A percentile compares a stretch with the other conserved stretches of the same genome.
These are phyloP conservation scores for Echium plantagineum DNA, from an alignment of 257 asterid genomes.

Conservation along the genomic window DNA sequence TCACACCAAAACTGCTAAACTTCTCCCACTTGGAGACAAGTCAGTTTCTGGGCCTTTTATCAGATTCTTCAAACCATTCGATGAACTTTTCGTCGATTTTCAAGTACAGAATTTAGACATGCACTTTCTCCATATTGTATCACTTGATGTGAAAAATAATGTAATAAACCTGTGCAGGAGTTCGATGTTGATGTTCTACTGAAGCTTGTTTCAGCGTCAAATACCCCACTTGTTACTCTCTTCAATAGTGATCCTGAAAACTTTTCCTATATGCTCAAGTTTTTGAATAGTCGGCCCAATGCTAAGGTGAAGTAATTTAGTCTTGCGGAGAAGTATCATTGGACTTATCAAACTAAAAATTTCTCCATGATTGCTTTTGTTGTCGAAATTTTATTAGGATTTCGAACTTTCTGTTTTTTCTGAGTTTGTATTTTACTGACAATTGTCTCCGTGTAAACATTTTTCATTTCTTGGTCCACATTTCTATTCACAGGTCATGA, in stretches of 20 bases:
- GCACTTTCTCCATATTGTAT: too few species aligned
- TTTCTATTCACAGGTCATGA: background rate
- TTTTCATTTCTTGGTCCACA: background rate
- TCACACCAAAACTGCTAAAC: constrained; percentile 59
- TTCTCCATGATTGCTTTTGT: too few species aligned
- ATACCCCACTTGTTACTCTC: constrained; percentile 64
- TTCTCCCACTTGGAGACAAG: constrained; percentile 76
- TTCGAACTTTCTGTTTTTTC: too few species aligned
- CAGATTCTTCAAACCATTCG: constrained; percentile 87
- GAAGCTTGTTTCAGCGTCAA: constrained; percentile 62
- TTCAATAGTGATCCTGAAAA: constrained; percentile 70
- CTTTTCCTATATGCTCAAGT: constrained; percentile 68
- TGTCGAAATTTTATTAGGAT: background rate
- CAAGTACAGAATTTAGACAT: constrained; percentile 31
- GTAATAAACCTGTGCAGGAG: constrained; percentile 41
- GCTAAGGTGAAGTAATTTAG: constrained; percentile 39
- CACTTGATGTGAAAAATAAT: constrained; percentile 4
- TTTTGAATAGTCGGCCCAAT: constrained; percentile 47
- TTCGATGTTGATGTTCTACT: constrained; percentile 69
- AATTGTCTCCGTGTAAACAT: background rate
- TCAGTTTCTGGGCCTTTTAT: constrained; percentile 66
- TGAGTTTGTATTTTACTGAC: background rate
- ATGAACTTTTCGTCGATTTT: constrained; percentile 72
- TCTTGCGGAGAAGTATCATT: background rate
- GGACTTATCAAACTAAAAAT: too few species aligned